Evolutionary conservation across 768 basidiomycete species (phyloP).

Genomic region (Cyclocybe aegerita): DNA sequence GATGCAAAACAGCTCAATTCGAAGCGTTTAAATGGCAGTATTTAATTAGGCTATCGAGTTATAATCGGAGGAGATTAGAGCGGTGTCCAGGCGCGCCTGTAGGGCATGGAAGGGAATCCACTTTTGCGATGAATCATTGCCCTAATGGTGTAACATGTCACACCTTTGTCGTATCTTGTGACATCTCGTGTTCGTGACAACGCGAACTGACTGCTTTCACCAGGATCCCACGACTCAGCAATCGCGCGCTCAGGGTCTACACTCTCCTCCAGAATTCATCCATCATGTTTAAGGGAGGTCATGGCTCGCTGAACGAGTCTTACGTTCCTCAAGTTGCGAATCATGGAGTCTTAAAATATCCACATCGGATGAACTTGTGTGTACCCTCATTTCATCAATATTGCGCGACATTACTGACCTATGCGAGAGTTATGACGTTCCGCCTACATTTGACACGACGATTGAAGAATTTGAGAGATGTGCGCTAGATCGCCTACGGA

Average conservation of each 20-base stretch:
- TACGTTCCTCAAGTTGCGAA: conserved; percentile 24
- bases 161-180: not conserved
- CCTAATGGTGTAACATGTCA: not conserved
- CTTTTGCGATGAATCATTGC: no score
- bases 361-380: conserved; percentile 80
- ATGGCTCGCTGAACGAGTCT: conserved; percentile 21
- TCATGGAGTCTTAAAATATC: conserved; percentile 47
- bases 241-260: not conserved
- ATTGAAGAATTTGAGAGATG: conserved; percentile 94
- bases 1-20: no score
- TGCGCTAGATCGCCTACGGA: conserved; percentile 83
- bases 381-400: conserved; percentile 18
- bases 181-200: not conserved
- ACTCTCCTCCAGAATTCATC: not conserved
- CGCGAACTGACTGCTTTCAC: not conserved
- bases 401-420: conserved; percentile 6
- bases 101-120: no score
- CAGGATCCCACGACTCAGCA: no score
- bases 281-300: conserved; percentile 36
- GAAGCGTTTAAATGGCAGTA: no score
- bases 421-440: conserved; percentile 71
- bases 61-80: no score
- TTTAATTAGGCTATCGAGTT: no score
- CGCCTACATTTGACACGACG: conserved; percentile 86
- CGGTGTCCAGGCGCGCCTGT: no score